These are phyloP conservation scores for Cyclotella cryptica DNA, from an alignment of 108 stramenopile genomes.

Conservation along the genomic window DNA sequence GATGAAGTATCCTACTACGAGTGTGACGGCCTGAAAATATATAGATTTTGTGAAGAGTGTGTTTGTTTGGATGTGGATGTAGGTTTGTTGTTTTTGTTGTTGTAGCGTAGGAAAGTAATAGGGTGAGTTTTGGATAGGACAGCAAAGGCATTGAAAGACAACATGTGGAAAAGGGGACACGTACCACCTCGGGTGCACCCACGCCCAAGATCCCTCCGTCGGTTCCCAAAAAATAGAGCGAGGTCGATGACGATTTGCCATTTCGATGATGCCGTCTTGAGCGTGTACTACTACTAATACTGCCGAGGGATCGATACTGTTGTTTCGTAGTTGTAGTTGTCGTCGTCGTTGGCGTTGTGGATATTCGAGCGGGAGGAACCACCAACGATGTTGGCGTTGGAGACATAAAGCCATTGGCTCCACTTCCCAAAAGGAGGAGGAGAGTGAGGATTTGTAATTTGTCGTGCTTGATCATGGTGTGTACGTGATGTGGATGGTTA, in stretches of 20 bases:
- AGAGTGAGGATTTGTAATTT: background rate
- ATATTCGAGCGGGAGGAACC: no score
- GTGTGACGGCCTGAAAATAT: conserved; percentile 63
- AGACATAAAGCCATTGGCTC: background rate
- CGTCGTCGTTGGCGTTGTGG: no score
- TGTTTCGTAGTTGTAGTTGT: no score
- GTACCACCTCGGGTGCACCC: conserved; percentile 84
- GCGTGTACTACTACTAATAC: background rate
- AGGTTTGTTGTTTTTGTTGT: background rate
- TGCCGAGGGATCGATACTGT: background rate
- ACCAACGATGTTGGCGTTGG: background rate
- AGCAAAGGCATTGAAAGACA: no score
- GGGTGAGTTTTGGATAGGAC: no score
- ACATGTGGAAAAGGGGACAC: no score
- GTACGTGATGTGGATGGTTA: background rate
- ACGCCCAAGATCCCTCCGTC: conserved; percentile 88
- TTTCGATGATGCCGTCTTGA: background rate
- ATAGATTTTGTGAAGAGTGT: no score
- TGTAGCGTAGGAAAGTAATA: no score
- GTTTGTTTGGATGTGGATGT: conserved; percentile 12
- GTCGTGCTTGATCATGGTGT: background rate
- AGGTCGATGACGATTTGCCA: background rate
- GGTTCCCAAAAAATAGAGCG: conserved; percentile 66
- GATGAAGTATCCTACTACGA: conserved; percentile 90
- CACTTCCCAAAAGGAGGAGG: background rate